Base-by-base conservation (phyloP, 257 asterid species). In the Salvia miltiorrhiza region DNA sequence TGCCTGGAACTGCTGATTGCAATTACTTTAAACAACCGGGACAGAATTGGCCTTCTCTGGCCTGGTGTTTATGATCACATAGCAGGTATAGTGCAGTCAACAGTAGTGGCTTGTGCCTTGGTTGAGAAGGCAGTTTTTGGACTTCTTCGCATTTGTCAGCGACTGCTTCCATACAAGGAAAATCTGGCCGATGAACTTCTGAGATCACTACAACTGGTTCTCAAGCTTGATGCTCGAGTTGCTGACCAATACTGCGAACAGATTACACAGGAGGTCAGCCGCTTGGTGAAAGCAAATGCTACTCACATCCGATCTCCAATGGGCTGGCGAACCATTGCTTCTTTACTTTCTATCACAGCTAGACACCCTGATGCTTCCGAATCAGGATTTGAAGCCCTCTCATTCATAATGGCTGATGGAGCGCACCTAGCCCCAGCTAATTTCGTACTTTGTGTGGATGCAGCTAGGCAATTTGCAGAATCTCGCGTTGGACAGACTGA, bases 181-280 rank as follows among this genome's bases (percentile, higher is more conserved):
- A 86, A 85, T 78, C 74, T 90, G 72, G 96, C 95, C 12, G 98
- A 93, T 70, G 95, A 90, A 63, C 89, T 90, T 58, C 74, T 93
- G 72, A 84, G 91, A 67, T 90, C 97, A 9, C 80, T 90, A 8
- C 96, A 93, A 50, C 81, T 90, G n/a, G 98, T 90, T 65, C 92
- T 88, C 71, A 93, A 93, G 83, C 96, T 93, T 16, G 98, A 90
- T 67, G 96, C 92, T 0, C 85, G 98, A 30, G 98, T 93, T 40
- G 96, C 96, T 11, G 98, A 93, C 71, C 96, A 92, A 37, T 93
- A 90, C 81, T 90, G 98, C 69, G 98, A 93, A 81, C 98, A 93
- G 79, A 90, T 93, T 69, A 90, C 97, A 41, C 98, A 88, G 85
- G 98, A 93, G 83, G 97, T 93, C 39, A 83, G 78, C 67, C 96